Conservation (phyloP, 176 grass and related monocot genomes). For the Thinopyrum elongatum region DNA sequence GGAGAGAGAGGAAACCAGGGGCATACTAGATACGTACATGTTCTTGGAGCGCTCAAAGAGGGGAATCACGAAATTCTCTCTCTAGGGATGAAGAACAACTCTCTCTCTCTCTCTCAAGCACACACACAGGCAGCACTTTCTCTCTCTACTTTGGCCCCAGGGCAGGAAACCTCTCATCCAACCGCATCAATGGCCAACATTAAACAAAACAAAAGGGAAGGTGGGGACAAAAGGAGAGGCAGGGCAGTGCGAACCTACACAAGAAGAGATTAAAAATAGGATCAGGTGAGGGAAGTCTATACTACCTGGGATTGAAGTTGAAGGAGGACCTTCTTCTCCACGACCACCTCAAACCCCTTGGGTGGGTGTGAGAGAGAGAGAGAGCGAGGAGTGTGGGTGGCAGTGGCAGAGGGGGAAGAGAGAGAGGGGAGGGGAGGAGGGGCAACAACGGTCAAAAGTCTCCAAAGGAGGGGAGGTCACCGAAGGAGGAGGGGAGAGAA, state of each 20-base stretch:
- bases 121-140: not conserved
- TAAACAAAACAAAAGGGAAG: constrained; percentile 40
- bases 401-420: not conserved
- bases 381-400: not conserved
- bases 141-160: constrained; percentile 43
- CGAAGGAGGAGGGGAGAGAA: constrained; percentile 2
- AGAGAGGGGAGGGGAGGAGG: not conserved
- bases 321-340: not conserved
- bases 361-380: constrained; percentile 17
- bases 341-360: not conserved
- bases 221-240: constrained; percentile 11
- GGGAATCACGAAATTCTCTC: constrained; percentile 21
- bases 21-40: not conserved
- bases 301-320: constrained; percentile 8
- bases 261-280: constrained; percentile 41
- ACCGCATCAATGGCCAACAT: constrained; percentile 33
- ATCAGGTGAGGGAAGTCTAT: constrained; percentile 7
- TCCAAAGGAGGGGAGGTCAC: constrained; percentile 21
- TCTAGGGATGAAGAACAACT: constrained; percentile 31
- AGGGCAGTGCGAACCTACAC: not conserved
- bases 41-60: constrained; percentile 48
- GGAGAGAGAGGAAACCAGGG: not conserved
- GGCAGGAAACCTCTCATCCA: constrained; percentile 24
- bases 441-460: constrained; percentile 77
- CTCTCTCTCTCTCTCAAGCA: not conserved